A percentile compares a stretch with the other conserved stretches of the same genome.
phyloP scores from a whole-genome alignment of 257 asterid genomes.

The Penstemon barbatus region DNA sequence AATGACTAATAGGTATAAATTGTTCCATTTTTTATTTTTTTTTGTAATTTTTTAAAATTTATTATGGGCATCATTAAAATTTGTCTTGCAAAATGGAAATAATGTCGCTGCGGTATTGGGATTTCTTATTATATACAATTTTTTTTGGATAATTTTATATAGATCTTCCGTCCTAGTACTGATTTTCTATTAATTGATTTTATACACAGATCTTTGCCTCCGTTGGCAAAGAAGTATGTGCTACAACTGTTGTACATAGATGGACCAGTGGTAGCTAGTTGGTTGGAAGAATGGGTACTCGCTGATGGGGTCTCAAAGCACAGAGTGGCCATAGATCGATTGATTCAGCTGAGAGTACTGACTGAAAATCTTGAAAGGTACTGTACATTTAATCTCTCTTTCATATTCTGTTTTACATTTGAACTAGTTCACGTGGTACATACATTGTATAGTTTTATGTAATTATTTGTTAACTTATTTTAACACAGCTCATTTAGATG shows the following conservation, averaged over 20 bases:
- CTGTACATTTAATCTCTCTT: constrained; percentile 10
- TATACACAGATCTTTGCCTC: constrained; percentile 76
- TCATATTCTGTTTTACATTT: constrained; percentile 10
- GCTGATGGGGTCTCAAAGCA: constrained; percentile 83
- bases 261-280: constrained; percentile 59
- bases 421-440: constrained; percentile 5
- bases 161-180: neutral
- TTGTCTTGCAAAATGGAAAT: constrained; percentile 6
- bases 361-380: constrained; percentile 87
- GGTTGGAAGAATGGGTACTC: constrained; percentile 91
- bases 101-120: neutral
- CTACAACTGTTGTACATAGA: constrained; percentile 74
- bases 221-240: constrained; percentile 91
- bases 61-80: neutral
- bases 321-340: constrained; percentile 79
- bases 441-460: neutral
- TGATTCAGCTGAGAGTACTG: constrained; percentile 80
- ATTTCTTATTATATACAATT: constrained; percentile 11
- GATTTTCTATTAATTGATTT: constrained; percentile 12
- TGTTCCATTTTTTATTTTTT: neutral
- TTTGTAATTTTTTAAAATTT: neutral
- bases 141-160: neutral
- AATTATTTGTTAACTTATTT: too few relatives aligned
- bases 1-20: neutral
- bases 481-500: too few relatives aligned